Conservation (phyloP, 257 asterid species). For the Solanum dulcamara region DNA sequence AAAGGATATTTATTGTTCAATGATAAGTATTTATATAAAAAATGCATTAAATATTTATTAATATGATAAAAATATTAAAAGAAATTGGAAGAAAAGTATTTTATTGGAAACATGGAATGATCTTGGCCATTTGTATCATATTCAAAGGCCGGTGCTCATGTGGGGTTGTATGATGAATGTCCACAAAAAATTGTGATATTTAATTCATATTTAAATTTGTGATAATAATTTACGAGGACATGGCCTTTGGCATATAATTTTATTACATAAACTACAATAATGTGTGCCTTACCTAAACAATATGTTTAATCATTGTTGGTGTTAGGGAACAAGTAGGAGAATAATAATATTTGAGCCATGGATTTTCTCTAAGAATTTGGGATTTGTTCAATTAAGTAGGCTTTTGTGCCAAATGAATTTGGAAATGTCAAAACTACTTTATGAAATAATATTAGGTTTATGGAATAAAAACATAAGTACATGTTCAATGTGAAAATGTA, state of each 20-base stretch:
- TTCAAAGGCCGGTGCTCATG: not conserved
- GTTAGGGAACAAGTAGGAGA: not conserved
- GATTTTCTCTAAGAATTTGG: not conserved
- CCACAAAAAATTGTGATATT: not conserved
- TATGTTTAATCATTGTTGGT: not conserved
- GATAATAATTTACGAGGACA: not conserved
- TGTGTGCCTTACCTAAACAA: not conserved
- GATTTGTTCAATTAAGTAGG: not conserved
- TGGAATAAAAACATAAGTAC: not conserved
- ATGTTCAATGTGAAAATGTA: not conserved
- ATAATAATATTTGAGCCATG: not conserved
- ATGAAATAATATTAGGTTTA: not conserved
- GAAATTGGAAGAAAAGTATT: not conserved
- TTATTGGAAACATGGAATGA: not conserved
- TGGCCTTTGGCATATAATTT: not conserved
- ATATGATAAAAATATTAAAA: not conserved
- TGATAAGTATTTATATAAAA: not conserved
- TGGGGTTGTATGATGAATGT: not conserved
- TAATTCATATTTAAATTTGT: not conserved
- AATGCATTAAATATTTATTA: not conserved
- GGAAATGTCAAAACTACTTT: not conserved
- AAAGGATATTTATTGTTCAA: not conserved
- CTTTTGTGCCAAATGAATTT: not conserved
- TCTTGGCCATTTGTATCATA: too few relatives aligned
- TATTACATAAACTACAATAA: not conserved